Base-by-base conservation (phyloP, 345 rosid species). In the Brassica incana region DNA sequence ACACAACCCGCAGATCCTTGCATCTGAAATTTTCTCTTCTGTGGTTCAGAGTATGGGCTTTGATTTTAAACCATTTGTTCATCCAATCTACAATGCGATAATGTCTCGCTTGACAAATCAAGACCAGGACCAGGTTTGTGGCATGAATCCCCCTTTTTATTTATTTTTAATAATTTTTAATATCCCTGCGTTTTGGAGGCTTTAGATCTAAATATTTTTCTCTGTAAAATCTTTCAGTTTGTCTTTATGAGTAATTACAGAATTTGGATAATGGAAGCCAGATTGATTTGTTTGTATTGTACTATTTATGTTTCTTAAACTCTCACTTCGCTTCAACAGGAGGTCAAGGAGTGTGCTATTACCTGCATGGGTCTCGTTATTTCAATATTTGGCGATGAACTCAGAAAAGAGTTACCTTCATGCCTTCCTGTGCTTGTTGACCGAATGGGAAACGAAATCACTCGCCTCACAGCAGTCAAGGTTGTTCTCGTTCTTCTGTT, bases 381-480 rank as follows among this genome's bases (percentile, higher is more conserved):
- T 84, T 93, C 98, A 74, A 93, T 91, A 67, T 93, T 96, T 83
- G 97, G 98, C 64, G 99, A 96, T 83, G 87, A 89, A 82, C 97
- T 96, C 52, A 78, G 85, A 65, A 74, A 84, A 45, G 97, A 93
- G 33, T 87, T 96, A 77, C 89, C 86, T 72, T 74, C 90, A 23
- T 96, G 99, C 85, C 92, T 96, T 72, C 99, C 99, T 79, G 95
- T 96, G 18, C 95, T 96, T 71, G 99, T 96, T 69, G 98, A 93
- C 74, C 88, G 99, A 60, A 96, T 93, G 99, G 98, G 98, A 82
- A 96, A 96, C 81, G 99, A 96, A 82, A 96, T 96, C 79, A 96
- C 98, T 65, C 91, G 99, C 61, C 99, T 96, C 81, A 96, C 98
- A 60, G 98, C 99, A 66, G 99, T 96, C 38, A 96, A 96, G 98